Base-by-base conservation (phyloP, 1,284 basidiomycete genomes). In the Sporisorium scitamineum region DNA sequence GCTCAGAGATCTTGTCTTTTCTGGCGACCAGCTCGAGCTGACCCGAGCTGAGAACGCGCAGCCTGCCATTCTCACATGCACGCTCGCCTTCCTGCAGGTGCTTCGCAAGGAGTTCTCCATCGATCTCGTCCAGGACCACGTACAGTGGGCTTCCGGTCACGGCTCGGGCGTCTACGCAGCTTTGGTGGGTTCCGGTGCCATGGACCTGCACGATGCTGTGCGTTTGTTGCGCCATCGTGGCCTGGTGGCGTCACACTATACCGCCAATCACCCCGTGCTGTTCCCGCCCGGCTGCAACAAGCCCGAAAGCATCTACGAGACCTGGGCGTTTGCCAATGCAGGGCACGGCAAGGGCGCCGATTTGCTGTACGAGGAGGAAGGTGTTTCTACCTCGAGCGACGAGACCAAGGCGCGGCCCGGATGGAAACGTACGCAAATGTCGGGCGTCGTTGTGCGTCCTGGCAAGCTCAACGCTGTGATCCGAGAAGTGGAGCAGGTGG, bases 321-420 rank as follows among this genome's bases (percentile, higher is more conserved):
- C 83, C 13, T 84, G 84, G 84, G 84, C 80, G 3, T 85, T 84
- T 57, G 74, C 83, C 37, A 85, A 84, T 22, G 79, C 83, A 4
- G 81, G 80, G 1, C 78, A 69, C 47, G 79, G 79, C 24, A 79
- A 80, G 34, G 79, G 80, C 16, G 79, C 79, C n/a, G 79, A 80
- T 44, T 42, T 79, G 41, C 57, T 71, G n/a, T 67, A 60, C 20
- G 73, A 70, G 9, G 64, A 67, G 18, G 55, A 50, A 18, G 60
- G 47, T 1, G 56, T 50, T 8, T 32, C 61, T 22, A 13, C 45
- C 7, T 16, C 59, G n/a, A 55, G 37, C 16, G 54, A 42, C 20
- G 47, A 64, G 16, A 14, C 34, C 24, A 62, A 53, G 31, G 39
- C 61, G 10, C 24, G 16, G 22, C 55, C 65, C 5, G 63, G 73